phyloP scores from a whole-genome alignment of 2,329 filamentous ascomycete species.

The Arthrobotrys conoides region DNA sequence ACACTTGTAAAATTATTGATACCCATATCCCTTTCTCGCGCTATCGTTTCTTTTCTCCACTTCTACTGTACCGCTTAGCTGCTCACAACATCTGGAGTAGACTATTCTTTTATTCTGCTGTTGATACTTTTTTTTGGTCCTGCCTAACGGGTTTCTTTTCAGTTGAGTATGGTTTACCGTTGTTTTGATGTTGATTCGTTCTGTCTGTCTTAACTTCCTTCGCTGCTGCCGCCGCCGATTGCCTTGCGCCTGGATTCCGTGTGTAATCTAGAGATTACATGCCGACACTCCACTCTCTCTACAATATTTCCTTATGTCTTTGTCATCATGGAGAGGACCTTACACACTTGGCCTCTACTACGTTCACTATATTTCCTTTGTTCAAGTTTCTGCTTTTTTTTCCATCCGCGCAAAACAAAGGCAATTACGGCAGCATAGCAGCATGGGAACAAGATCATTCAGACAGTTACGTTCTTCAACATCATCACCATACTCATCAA shows the following conservation, averaged over 20 bases:
- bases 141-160: not conserved
- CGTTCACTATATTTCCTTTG: conserved; percentile 54
- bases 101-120: conserved; percentile 16
- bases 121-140: not conserved
- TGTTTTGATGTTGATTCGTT: conserved; percentile 3
- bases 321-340: conserved; percentile 14
- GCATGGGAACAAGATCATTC: conserved; percentile 10
- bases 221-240: conserved; percentile 12
- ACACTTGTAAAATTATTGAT: conserved; percentile 59
- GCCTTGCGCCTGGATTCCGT: conserved; percentile 2
- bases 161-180: conserved; percentile 18
- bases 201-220: conserved; percentile 10
- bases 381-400: conserved; percentile 23
- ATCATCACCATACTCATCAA: not conserved
- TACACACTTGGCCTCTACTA: conserved; percentile 25
- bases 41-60: conserved; percentile 5
- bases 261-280: conserved; percentile 17
- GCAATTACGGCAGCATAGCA: conserved; percentile 13
- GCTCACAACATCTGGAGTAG: conserved; percentile 18
- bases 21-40: conserved; percentile 34
- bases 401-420: conserved; percentile 27
- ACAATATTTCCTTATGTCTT: conserved; percentile 24
- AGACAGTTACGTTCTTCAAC: not conserved
- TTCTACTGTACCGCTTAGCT: conserved; percentile 13
- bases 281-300: conserved; percentile 35